Conservation (phyloP, 306 rosid genomes). For the Arachis hypogaea region DNA sequence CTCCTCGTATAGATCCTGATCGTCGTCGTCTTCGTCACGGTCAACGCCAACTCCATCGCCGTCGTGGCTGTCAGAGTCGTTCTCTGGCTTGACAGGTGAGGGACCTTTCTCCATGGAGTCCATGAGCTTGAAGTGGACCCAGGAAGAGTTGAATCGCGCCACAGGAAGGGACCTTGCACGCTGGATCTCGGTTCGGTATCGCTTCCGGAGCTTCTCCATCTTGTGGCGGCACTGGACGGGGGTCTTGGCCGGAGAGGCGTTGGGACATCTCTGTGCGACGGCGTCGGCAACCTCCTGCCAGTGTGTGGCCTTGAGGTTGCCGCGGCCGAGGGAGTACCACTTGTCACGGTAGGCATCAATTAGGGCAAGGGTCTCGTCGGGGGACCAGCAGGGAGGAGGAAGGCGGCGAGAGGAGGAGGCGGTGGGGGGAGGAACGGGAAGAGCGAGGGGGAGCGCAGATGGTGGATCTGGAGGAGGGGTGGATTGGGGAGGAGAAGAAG, state of each 20-base stretch:
- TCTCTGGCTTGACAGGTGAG: constrained; percentile 49
- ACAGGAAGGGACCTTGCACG: constrained; percentile 79
- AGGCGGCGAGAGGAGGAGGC: constrained; percentile 68
- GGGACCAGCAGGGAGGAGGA: constrained; percentile 98
- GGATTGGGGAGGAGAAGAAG: constrained; percentile 42
- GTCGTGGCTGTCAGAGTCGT: constrained; percentile 54
- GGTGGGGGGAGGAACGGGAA: constrained; percentile 45
- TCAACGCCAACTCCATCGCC: constrained; percentile 44
- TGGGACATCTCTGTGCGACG: constrained; percentile 70
- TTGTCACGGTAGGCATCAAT: constrained; percentile 92
- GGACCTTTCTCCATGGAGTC: constrained; percentile 95
- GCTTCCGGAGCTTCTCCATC: constrained; percentile 97
- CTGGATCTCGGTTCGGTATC: constrained; percentile 95
- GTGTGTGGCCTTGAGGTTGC: constrained; percentile 89
- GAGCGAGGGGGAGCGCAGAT: constrained; percentile 48
- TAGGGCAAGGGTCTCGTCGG: constrained; percentile 89
- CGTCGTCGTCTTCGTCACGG: constrained; percentile 60
- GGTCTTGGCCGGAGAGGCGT: constrained; percentile 85
- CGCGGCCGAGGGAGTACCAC: constrained; percentile 97
- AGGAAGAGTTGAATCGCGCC: constrained; percentile 69
- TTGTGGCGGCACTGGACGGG: constrained; percentile 99
- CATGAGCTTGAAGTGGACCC: constrained; percentile 96
- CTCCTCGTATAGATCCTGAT: constrained; percentile 67
- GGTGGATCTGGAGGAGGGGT: constrained; percentile 46
- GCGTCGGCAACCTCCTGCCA: constrained; percentile 97